Conservation (phyloP, 306 rosid species). For the cucumber (Cucumis sativus) region DNA sequence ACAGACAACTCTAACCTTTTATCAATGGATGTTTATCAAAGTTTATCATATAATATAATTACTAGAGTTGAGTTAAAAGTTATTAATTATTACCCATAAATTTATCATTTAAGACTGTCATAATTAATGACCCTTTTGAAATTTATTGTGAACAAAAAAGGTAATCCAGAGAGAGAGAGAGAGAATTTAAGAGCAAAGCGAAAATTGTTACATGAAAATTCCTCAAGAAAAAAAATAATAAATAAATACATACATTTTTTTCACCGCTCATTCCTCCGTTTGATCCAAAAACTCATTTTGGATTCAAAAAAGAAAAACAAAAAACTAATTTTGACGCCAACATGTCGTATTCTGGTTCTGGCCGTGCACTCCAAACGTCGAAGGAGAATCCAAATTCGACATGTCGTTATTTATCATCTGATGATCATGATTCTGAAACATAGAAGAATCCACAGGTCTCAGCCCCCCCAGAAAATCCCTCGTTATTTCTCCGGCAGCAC, state of each 20-base stretch:
- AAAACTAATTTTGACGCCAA: not conserved
- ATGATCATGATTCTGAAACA: constrained; percentile 24
- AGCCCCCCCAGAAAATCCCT: constrained; percentile 76
- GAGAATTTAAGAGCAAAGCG: not conserved
- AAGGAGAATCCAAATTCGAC: constrained; percentile 9
- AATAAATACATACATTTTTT: not conserved
- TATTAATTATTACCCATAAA: too few species aligned
- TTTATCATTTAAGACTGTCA: not conserved
- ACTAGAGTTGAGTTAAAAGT: too few species aligned
- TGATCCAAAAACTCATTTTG: not conserved
- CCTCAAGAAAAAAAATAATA: not conserved
- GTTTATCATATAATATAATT: too few species aligned
- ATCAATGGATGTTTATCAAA: too few species aligned
- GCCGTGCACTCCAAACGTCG: constrained; percentile 15
- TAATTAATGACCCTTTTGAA: not conserved
- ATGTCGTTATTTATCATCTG: constrained; percentile 21
- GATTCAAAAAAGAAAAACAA: not conserved
- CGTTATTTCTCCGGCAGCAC: constrained; percentile 28
- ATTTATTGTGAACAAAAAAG: not conserved
- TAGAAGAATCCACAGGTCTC: constrained; percentile 28
- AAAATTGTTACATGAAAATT: not conserved
- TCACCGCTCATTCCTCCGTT: not conserved
- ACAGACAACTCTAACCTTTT: too few species aligned
- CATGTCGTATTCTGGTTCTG: constrained; percentile 8
- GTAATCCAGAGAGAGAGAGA: not conserved